phyloP scores from a whole-genome alignment of 805 yeast species.

The Tetrapisispora namnaoensis region DNA sequence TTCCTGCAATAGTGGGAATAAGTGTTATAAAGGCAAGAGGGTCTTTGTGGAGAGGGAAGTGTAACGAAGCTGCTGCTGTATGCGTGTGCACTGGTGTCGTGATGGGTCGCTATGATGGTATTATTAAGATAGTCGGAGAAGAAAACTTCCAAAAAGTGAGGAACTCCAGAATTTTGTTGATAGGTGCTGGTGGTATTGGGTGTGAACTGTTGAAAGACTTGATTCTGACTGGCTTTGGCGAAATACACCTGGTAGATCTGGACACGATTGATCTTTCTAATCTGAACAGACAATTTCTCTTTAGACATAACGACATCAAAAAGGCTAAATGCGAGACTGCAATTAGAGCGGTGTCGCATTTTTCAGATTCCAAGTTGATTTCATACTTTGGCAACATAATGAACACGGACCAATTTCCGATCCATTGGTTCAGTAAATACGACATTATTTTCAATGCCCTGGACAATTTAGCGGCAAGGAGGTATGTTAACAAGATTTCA shows the following conservation, averaged over 20 bases:
- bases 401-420: slow-evolving; percentile 61
- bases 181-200: slow-evolving; percentile 97
- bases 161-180: slow-evolving; percentile 55
- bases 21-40: no score
- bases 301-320: slow-evolving; percentile 82
- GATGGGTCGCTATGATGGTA: slow-evolving; percentile 17
- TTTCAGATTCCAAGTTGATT: slow-evolving; percentile 55
- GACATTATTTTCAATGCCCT: slow-evolving; percentile 80
- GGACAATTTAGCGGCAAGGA: slow-evolving; percentile 86
- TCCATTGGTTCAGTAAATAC: slow-evolving; percentile 70
- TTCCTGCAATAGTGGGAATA: no score
- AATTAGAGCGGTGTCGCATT: slow-evolving; percentile 64
- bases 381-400: slow-evolving; percentile 85
- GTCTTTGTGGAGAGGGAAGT: no score
- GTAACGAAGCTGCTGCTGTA: no score
- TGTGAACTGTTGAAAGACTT: slow-evolving; percentile 81
- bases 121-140: slow-evolving; percentile 21
- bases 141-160: slow-evolving; percentile 21
- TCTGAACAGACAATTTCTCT: slow-evolving; percentile 85
- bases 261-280: slow-evolving; percentile 92
- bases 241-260: slow-evolving; percentile 84
- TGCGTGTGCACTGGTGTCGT: no score
- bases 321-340: slow-evolving; percentile 83
- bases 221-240: slow-evolving; percentile 71
- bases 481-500: slow-evolving; percentile 79